Percentiles rank a stretch among this genome's conserved stretches.
These are phyloP conservation scores for Ogataea hybrid DNA, from an alignment of 1,139 yeast genomes.

Conservation along the genomic window DNA sequence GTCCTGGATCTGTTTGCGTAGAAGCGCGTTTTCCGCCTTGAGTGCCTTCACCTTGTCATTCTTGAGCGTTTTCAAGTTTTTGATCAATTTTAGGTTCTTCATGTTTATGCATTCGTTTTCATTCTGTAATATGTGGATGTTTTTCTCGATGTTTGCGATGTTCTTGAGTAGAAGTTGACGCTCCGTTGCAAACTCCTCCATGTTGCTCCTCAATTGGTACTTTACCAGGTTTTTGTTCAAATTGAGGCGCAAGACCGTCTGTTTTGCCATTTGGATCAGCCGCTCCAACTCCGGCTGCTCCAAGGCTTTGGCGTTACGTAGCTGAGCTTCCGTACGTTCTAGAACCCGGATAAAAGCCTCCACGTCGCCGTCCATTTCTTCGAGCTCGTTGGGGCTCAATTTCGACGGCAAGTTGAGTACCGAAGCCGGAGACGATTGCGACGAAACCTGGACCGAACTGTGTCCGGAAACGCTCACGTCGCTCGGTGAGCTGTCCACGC, in stretches of 20 bases:
- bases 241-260: constrained; percentile 29
- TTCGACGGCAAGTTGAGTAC: background rate
- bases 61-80: constrained; percentile 30
- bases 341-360: constrained; percentile 10
- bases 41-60: constrained; percentile 27
- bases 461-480: background rate
- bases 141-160: constrained; percentile 27
- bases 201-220: constrained; percentile 25
- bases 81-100: constrained; percentile 31
- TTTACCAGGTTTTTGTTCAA: constrained; percentile 29
- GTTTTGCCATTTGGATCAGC: constrained; percentile 17
- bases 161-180: constrained; percentile 26
- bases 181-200: constrained; percentile 30
- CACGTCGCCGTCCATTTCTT: constrained; percentile 38
- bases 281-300: constrained; percentile 4
- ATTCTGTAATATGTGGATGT: constrained; percentile 24
- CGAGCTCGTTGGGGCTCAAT: constrained; percentile 14
- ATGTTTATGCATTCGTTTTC: constrained; percentile 30
- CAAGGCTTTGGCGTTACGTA: background rate
- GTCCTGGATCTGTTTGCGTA: constrained; percentile 22
- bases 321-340: constrained; percentile 6
- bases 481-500: constrained; percentile 2
- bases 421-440: constrained; percentile 7
- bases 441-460: constrained; percentile 6
- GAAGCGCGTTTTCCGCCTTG: constrained; percentile 26